Conservation (phyloP, 2,329 filamentous ascomycete genomes). For the Coniochaeta sp. region DNA sequence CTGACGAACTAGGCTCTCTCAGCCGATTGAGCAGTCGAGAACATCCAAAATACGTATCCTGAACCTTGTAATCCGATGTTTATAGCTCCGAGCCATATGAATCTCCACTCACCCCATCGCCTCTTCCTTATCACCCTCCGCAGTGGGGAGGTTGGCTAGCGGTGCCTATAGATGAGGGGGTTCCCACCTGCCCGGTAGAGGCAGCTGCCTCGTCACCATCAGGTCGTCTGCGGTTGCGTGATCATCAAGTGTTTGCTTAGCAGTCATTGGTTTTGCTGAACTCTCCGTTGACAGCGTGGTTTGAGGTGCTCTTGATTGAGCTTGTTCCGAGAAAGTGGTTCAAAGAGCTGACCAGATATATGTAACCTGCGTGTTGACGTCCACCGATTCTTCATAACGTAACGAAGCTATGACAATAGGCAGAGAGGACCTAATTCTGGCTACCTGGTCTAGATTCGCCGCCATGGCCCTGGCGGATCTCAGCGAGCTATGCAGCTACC, state of each 20-base stretch:
- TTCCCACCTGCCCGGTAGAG: neutral
- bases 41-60: neutral
- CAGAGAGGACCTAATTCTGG: neutral
- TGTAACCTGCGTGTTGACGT: too few relatives aligned
- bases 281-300: too few relatives aligned
- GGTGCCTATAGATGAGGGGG: neutral
- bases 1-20: neutral
- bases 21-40: neutral
- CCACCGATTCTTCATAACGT: too few relatives aligned
- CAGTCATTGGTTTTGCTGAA: neutral
- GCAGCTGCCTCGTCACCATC: too few relatives aligned
- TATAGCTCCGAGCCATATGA: neutral
- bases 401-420: too few relatives aligned
- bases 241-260: too few relatives aligned
- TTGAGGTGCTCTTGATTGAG: too few relatives aligned
- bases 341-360: too few relatives aligned
- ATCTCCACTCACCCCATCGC: neutral
- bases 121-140: neutral
- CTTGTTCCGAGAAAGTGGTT: too few relatives aligned
- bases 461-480: neutral
- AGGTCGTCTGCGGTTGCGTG: too few relatives aligned
- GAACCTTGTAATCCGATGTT: neutral
- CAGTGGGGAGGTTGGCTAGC: neutral
- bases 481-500: neutral
- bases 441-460: neutral